Evolutionary conservation across 164 flowering plant genomes (phyloP), one percentile per base, ranked within the genome.

Genomic region (Chimonanthus praecox): DNA sequence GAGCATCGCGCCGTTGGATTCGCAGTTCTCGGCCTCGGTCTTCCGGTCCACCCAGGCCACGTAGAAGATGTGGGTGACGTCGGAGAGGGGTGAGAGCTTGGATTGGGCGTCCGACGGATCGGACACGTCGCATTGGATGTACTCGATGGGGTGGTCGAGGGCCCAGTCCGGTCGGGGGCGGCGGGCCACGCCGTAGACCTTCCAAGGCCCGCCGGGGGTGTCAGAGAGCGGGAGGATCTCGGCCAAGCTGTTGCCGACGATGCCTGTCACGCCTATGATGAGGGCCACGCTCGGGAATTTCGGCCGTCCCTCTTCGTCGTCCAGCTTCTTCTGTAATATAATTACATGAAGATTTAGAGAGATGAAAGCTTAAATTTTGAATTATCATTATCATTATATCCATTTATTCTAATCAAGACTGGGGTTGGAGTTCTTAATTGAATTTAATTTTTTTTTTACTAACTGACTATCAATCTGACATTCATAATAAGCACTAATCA

Each of bases 201-300:
- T 91, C 98, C 96, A 91, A 0, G 92, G 93, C 45, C 96, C 92
- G 50, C 94, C 94, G 58, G 98, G 96, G 47, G 96, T 89, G 81
- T 88, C 91, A 33, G 91, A 50, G 54, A 88, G 86, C 0, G 93
- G 94, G 71, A 92, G 90, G 67, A 91, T 91, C 77, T 90, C 97
- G 46, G 97, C 92, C 21, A 92, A 83, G 80, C 91, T 88, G 84
- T 88, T 88, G 48, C 98, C 98, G 0, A 96, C 91, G 3, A 91
- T 87, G 46, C 98, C 98, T 0, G 98, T 92, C 2, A 90, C 89
- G 5, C 98, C 98, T 3, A 92, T 63, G 5, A 92, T 64, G 16
- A 90, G 83, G 0, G 77, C 94, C 46, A 92, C 92, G 77, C 90
- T 87, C 67, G 81, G 79, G 77, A 72, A 83, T 60, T 78, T 79